Conservation (phyloP, 2,329 filamentous ascomycete genomes). For the Ophiostoma novo-ulmi region DNA sequence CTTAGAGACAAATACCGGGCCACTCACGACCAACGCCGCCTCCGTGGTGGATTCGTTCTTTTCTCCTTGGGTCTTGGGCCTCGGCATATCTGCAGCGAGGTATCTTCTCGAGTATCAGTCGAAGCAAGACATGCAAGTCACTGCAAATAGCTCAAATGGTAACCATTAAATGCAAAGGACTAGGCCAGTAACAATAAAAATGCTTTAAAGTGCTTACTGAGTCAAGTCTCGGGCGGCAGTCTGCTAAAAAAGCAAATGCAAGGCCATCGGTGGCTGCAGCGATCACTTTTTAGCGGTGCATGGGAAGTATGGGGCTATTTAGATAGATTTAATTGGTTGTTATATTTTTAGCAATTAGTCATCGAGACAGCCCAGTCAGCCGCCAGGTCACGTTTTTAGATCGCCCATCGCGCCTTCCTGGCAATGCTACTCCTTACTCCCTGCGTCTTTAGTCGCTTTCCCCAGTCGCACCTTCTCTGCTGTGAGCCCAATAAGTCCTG, state of each 20-base stretch:
- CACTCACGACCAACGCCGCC: background rate
- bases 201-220: slow-evolving; percentile 7
- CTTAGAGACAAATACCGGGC: background rate
- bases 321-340: background rate
- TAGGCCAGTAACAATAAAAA: background rate
- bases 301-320: background rate
- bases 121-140: background rate
- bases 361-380: background rate
- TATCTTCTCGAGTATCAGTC: background rate
- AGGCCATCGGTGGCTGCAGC: slow-evolving; percentile 12
- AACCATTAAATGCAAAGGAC: background rate
- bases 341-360: background rate
- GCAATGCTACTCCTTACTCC: background rate
- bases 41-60: background rate
- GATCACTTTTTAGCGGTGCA: background rate
- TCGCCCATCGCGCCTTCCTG: background rate
- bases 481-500: background rate
- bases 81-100: background rate
- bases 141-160: background rate
- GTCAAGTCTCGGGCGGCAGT: background rate
- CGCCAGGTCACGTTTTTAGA: background rate
- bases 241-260: slow-evolving; percentile 4
- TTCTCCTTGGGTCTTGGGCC: background rate
- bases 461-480: background rate
- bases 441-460: background rate